A percentile compares a stretch with the other conserved stretches of the same genome.
These are phyloP conservation scores for Boletus eberwhitei DNA, from an alignment of 768 basidiomycete genomes.

Conservation along the genomic window DNA sequence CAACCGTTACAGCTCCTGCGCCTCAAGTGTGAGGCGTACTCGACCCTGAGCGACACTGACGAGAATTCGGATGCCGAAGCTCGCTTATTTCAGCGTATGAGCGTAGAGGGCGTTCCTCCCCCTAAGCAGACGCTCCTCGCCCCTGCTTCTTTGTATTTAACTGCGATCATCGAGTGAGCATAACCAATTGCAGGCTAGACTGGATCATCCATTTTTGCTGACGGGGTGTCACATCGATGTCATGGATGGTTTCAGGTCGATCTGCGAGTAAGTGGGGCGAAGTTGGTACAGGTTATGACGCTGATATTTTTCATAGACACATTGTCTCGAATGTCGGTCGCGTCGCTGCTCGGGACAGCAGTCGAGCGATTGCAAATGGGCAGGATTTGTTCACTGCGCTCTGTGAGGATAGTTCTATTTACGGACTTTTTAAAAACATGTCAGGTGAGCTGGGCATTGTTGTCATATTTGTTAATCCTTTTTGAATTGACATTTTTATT, in stretches of 20 bases:
- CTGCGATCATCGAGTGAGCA: constrained; percentile 89
- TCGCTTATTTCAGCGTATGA: constrained; percentile 62
- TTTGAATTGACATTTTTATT: constrained; percentile 13
- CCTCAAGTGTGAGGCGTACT: constrained; percentile 87
- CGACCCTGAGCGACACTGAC: constrained; percentile 75
- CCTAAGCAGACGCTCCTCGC: constrained; percentile 56
- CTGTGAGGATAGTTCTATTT: constrained; percentile 87
- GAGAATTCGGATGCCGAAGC: constrained; percentile 67
- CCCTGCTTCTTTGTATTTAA: constrained; percentile 85
- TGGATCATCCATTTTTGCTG: constrained; percentile 19
- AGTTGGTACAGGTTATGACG: neutral
- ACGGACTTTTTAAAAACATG: constrained; percentile 82
- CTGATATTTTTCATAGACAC: constrained; percentile 50
- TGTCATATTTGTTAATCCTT: constrained; percentile 19
- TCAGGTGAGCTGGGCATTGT: constrained; percentile 49
- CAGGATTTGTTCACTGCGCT: constrained; percentile 85
- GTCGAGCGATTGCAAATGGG: constrained; percentile 66
- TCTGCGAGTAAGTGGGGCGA: constrained; percentile 73
- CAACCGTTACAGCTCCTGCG: constrained; percentile 54
- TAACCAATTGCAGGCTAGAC: constrained; percentile 15
- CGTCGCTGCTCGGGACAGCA: constrained; percentile 83
- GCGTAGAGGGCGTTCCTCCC: constrained; percentile 48
- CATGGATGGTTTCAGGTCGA: constrained; percentile 49
- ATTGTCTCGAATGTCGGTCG: constrained; percentile 79
- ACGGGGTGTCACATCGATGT: constrained; percentile 21